Evolutionary conservation across 768 basidiomycete species (phyloP), one percentile per base, ranked within the genome.

Genomic region (Lyophyllum semitale): DNA sequence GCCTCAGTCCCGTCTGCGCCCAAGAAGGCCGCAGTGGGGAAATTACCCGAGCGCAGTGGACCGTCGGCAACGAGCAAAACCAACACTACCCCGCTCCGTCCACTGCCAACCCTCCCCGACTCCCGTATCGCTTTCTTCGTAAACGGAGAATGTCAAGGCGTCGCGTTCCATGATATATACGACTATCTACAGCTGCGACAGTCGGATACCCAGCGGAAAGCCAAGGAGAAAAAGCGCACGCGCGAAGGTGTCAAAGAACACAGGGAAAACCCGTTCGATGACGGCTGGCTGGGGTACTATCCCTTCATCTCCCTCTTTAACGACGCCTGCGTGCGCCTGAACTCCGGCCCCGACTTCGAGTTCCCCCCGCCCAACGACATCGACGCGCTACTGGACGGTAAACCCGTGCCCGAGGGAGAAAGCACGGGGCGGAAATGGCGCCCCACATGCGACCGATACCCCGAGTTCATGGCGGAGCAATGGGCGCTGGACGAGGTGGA

Each of bases 291-390:
- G 6, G 97, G 97, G 1, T 99, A 99, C 71, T 98, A 94, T 68
- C 94, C 96, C 0, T 88, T 98, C 74, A 84, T 97, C 59, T 96
- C 93, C 4, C 77, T 96, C 33, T 99, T 93, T 76, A 95, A 95
- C 64, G 88, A 89, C 56, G 96, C 93, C 0, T 83, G 84, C 55
- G 89, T 95, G 12, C 80, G 70, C 44, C 78, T 96, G 54, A 98
- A 99, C 66, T 84, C 95, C 17, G 97, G 97, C 0, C 97, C 97
- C 0, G 69, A 87, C 57, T 98, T 95, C 63, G 81, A 83, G 8
- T 91, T 80, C 62, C 83, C 90, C 1, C 95, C 94, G 2, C 91
- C 91, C 1, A 71, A 78, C 8, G 88, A 95, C 60, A 82, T 95
- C 60, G 92, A 93, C 57, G 77, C 80, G 3, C 62, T 87, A 17